Conservation (phyloP, 768 basidiomycete genomes). For the Leccinum fibrillosum region DNA sequence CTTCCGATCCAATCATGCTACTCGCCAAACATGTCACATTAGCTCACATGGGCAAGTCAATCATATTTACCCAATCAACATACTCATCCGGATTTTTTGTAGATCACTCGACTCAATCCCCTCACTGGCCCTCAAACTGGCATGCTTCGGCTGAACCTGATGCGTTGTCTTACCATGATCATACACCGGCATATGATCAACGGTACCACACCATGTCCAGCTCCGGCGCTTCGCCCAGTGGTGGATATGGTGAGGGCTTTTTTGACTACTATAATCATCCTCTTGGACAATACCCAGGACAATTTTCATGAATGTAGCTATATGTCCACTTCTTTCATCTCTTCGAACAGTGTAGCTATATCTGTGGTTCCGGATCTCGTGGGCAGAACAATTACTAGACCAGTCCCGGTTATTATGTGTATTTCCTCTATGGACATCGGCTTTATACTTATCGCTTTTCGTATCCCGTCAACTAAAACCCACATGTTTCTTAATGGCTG, state of each 20-base stretch:
- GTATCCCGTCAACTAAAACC: not conserved
- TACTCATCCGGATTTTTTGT: not conserved
- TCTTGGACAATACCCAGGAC: not conserved
- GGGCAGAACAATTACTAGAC: not conserved
- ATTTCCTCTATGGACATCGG: not conserved
- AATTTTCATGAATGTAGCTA: not conserved
- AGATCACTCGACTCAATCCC: conserved; percentile 2
- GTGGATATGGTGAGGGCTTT: not conserved
- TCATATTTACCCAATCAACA: not conserved
- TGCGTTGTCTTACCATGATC: not conserved
- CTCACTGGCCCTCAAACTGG: not conserved
- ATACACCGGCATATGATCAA: not conserved
- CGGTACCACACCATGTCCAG: not conserved
- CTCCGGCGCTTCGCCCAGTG: not conserved
- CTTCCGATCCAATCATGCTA: not conserved
- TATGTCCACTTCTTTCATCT: not conserved
- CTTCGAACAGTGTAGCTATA: conserved; percentile 2
- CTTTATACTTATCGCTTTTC: not conserved
- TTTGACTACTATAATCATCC: not conserved
- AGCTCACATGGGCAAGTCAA: conserved; percentile 1
- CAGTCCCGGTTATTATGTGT: not conserved
- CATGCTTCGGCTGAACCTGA: not conserved
- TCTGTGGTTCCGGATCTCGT: not conserved
- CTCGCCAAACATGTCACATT: not conserved
- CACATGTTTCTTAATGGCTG: conserved; percentile 30